Evolutionary conservation across 257 asterid species (phyloP).

Genomic region (Fraxinus excelsior): DNA sequence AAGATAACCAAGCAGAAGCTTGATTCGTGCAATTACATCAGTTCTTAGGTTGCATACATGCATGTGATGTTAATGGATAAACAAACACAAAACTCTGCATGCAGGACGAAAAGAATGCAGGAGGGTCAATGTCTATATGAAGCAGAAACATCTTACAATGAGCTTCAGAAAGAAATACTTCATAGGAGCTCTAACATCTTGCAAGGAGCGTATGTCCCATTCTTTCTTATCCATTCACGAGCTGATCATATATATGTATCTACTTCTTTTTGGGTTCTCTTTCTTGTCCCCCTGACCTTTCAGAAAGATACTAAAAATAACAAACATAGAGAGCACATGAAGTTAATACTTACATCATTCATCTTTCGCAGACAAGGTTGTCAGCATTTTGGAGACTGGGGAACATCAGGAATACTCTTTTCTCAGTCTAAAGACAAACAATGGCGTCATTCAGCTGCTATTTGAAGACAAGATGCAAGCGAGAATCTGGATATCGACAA

Average conservation of each 20-base stretch:
- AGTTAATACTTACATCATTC: conserved; percentile 12
- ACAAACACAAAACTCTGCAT: conserved; percentile 17
- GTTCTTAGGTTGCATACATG: not conserved
- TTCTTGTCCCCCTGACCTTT: conserved; percentile 2
- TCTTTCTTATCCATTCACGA: conserved; percentile 1
- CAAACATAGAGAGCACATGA: conserved; percentile 5
- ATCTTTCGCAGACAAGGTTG: conserved; percentile 51
- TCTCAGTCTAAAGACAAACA: conserved; percentile 48
- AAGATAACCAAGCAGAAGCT: not conserved
- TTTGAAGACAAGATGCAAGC: conserved; percentile 59
- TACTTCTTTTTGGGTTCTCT: not conserved
- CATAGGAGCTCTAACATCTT: conserved; percentile 50
- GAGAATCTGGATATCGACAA: conserved; percentile 53
- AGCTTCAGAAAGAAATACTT: conserved; percentile 54
- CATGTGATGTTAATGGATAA: not conserved
- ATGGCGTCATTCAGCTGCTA: conserved; percentile 51
- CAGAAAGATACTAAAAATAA: not conserved
- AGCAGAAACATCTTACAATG: conserved; percentile 45
- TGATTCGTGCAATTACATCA: not conserved
- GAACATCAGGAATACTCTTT: conserved; percentile 38
- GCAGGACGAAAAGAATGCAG: conserved; percentile 55
- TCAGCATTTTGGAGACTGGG: conserved; percentile 37
- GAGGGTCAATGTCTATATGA: conserved; percentile 42
- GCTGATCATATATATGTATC: not conserved
- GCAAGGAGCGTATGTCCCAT: conserved; percentile 49